Percentiles rank a stretch among this genome's conserved stretches.
Conservation (phyloP, 2,329 filamentous ascomycete genomes). For the Bimuria novae-zelandiae region DNA sequence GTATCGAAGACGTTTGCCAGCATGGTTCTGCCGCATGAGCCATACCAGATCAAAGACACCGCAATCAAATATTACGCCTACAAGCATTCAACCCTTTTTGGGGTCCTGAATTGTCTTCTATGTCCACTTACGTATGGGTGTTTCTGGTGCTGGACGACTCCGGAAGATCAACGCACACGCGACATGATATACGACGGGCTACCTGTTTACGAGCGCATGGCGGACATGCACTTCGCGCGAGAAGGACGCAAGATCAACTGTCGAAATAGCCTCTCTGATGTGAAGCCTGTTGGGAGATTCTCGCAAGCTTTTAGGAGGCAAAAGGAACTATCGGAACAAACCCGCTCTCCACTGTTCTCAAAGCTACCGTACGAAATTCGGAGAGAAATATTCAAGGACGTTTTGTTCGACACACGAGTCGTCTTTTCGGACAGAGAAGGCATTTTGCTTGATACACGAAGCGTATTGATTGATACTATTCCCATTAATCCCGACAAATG, state of each 20-base stretch:
- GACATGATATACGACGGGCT: neutral
- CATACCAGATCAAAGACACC: neutral
- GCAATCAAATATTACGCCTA: neutral
- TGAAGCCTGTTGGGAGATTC: neutral
- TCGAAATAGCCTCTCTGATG: neutral
- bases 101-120: neutral
- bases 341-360: neutral
- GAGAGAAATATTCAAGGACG: neutral
- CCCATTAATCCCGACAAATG: neutral
- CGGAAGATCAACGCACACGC: neutral
- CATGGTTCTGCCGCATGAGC: neutral
- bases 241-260: neutral
- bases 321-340: neutral
- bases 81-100: neutral
- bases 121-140: neutral
- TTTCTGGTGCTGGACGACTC: neutral
- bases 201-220: neutral
- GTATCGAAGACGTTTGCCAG: neutral
- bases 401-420: slow-evolving; percentile 2
- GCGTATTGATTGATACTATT: neutral
- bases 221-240: neutral
- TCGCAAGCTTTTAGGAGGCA: neutral
- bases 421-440: too few relatives aligned
- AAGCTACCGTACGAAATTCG: slow-evolving; percentile 4
- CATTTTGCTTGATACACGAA: too few relatives aligned